Conservation (phyloP, 2,329 filamentous ascomycete species). For the Paracoccidioides lutzii region DNA sequence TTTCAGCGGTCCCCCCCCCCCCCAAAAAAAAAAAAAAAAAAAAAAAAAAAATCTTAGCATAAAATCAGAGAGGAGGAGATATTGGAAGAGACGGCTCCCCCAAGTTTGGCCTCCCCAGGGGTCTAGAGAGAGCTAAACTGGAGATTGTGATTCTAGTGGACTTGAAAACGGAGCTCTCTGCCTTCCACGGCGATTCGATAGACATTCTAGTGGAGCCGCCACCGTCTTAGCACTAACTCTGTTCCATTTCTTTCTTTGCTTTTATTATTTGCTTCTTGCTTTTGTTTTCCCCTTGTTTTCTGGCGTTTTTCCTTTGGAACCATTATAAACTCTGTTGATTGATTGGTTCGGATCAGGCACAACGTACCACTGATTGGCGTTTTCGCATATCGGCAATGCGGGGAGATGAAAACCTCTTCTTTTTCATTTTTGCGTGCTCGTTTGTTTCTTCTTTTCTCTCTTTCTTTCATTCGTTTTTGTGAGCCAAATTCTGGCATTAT, state of each 20-base stretch:
- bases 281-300: neutral
- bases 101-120: no score
- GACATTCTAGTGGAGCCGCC: neutral
- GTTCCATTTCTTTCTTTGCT: neutral
- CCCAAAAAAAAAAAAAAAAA: neutral
- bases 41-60: neutral
- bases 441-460: no score
- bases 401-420: neutral
- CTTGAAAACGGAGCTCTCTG: neutral
- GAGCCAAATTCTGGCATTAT: neutral
- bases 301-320: neutral
- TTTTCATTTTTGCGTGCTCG: neutral
- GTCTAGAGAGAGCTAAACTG: no score
- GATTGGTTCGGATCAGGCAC: neutral
- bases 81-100: no score
- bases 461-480: no score
- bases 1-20: neutral
- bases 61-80: no score
- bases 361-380: neutral
- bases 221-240: neutral
- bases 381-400: neutral
- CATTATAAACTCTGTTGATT: neutral
- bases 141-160: neutral
- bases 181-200: neutral
- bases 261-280: neutral